Evolutionary conservation across 2,329 filamentous ascomycete genomes (phyloP), one percentile per base, ranked within the genome.

Genomic region (Gaeumannomyces sp.): DNA sequence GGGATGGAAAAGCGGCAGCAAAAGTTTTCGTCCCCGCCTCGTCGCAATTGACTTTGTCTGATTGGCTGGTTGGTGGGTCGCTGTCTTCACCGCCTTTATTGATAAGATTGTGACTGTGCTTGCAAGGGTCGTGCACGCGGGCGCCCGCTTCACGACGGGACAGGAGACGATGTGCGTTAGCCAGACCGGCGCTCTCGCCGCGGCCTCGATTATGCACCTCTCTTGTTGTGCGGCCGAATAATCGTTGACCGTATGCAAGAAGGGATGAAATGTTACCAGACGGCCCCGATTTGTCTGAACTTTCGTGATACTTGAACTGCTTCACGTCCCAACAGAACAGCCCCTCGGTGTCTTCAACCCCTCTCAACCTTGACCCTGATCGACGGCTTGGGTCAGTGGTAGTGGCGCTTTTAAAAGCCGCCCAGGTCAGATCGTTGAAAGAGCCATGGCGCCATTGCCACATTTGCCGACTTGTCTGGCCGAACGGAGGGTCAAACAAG

Each of bases 1-100:
- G 59, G 64, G 59, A 61, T 56, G 61, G 50, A 59, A 61, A 35
- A 57, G 16, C 28, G 63, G 64, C 50, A 58, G 33, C 28, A 45
- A 61, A 61, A 27, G 16, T 25, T 25, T 61, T 45, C 10, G 7
- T 4, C 16, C 31, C 13, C n/a, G 2, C 31, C 22, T 61, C 35
- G 25, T 13, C 27, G 57, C 57, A 59, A 59, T 61, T 61, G 38
- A 19, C n/a, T 25, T 45, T 27, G 25, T n/a, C 31, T 25, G 33
- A 45, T 35, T 61, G 33, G 60, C 35, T 28, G 11, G 22, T 14
- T 16, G 13, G 27, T 11, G 7, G 3, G 8, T 11, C 33, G 1
- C 6, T n/a, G 3, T 13, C 60, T 14, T 35, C 38, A 58, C 35
- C 31, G 35, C 60, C 35, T 29, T n/a, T 58, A 6, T 25, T 28